Percentiles rank a stretch among this genome's conserved stretches.
Conservation (phyloP, 179 eudicot genomes). For the Actinidia polygama region DNA sequence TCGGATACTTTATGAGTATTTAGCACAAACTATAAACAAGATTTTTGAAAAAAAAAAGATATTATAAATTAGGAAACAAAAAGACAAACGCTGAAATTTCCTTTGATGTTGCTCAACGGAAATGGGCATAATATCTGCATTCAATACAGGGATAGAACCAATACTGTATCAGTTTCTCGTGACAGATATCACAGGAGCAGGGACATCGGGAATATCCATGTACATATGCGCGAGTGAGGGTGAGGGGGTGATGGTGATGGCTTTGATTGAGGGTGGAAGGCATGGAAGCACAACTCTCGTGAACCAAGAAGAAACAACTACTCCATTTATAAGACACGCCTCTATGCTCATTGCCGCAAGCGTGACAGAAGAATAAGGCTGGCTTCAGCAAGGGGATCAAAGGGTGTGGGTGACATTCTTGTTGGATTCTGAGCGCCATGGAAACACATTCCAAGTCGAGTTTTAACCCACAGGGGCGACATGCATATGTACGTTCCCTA, state of each 20-base stretch:
- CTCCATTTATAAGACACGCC: not conserved
- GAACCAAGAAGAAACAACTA: not conserved
- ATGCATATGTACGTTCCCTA: not conserved
- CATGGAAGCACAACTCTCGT: not conserved
- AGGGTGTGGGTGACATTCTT: not conserved
- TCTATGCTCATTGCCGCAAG: not conserved
- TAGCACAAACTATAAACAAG: not conserved
- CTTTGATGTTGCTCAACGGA: not conserved
- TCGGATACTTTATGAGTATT: not conserved
- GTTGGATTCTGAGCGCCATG: not conserved
- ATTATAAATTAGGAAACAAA: not conserved
- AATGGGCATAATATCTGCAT: not conserved
- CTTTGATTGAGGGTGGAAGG: not conserved
- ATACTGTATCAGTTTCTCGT: no score
- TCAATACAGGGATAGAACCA: not conserved
- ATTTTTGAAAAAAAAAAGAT: not conserved
- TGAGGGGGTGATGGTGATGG: not conserved
- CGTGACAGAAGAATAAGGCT: not conserved
- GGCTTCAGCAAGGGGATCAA: not conserved
- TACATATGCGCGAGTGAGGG: not conserved
- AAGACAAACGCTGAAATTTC: not conserved
- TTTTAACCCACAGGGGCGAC: not conserved
- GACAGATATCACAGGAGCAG: not conserved
- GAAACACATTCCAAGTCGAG: not conserved
- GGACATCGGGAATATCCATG: not conserved